A percentile compares a stretch with the other conserved stretches of the same genome.
Evolutionary conservation across 2,329 filamentous ascomycete species (phyloP).

Genomic region (Elsinoe ampelina): DNA sequence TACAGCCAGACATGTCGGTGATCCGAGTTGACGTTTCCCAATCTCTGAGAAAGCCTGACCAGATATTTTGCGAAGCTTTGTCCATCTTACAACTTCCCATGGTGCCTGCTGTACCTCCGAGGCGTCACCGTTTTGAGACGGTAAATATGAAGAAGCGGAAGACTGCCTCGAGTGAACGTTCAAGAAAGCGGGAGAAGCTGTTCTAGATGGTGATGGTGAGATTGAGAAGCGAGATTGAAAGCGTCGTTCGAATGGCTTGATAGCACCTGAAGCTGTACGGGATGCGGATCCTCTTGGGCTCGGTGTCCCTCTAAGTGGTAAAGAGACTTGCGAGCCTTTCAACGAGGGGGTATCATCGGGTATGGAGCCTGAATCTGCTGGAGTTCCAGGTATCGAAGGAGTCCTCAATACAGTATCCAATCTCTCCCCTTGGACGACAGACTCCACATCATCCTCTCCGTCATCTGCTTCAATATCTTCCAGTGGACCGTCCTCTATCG

Average conservation of each 20-base stretch:
- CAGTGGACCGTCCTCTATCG: constrained; percentile 15
- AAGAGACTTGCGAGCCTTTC: constrained; percentile 51
- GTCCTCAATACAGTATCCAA: constrained; percentile 11
- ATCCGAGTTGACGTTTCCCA: constrained; percentile 84
- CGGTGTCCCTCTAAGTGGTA: constrained; percentile 45
- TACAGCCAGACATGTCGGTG: constrained; percentile 79
- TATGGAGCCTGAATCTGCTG: constrained; percentile 60
- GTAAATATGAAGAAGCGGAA: constrained; percentile 62
- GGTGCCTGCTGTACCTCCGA: constrained; percentile 56
- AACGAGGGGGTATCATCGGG: constrained; percentile 79
- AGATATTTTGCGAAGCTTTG: constrained; percentile 79
- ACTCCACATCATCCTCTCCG: constrained; percentile 7
- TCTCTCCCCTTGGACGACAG: constrained; percentile 16
- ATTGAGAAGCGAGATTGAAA: constrained; percentile 82
- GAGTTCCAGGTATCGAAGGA: constrained; percentile 39
- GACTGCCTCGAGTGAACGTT: constrained; percentile 66
- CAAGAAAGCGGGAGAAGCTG: constrained; percentile 68
- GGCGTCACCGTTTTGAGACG: constrained; percentile 46
- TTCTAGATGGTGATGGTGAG: constrained; percentile 51
- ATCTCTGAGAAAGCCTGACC: constrained; percentile 85
- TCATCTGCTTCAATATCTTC: constrained; percentile 16
- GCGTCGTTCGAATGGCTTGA: constrained; percentile 86
- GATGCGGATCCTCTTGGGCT: constrained; percentile 51
- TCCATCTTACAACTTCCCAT: constrained; percentile 98
- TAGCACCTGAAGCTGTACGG: constrained; percentile 64